phyloP scores from a whole-genome alignment of 192 early-diverging fungal species.

The Phlyctochytrium bullatum region DNA sequence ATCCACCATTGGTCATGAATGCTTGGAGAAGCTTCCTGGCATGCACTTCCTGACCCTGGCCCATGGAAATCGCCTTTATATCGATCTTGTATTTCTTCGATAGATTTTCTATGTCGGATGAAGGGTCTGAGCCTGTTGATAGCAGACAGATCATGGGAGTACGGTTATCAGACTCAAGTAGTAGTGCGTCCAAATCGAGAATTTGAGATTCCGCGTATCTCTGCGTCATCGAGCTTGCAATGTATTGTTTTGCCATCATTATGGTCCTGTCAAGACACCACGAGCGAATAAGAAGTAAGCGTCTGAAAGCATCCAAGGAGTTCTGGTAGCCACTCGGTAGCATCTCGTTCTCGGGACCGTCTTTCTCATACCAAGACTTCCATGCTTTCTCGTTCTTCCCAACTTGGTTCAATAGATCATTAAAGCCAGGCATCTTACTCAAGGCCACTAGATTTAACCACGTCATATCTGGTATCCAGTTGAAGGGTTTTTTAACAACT shows the following conservation, averaged over 20 bases:
- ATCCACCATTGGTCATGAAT: conserved; percentile 64
- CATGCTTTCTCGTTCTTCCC: conserved; percentile 69
- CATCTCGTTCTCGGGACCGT: conserved; percentile 62
- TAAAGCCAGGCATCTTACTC: conserved; percentile 63
- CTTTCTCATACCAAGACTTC: conserved; percentile 63
- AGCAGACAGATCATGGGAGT: conserved; percentile 70
- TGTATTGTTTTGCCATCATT: conserved; percentile 68
- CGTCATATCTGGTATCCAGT: conserved; percentile 68
- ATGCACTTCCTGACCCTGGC: conserved; percentile 67
- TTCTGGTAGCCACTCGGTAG: conserved; percentile 60
- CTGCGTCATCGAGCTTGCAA: conserved; percentile 46
- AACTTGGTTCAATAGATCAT: conserved; percentile 62
- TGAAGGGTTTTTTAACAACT: conserved; percentile 66
- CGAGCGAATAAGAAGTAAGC: conserved; percentile 56
- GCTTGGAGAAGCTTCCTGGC: conserved; percentile 57
- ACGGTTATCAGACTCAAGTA: conserved; percentile 56
- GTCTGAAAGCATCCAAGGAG: conserved; percentile 56
- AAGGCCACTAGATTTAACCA: conserved; percentile 64
- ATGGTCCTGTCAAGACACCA: conserved; percentile 64
- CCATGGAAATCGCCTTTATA: conserved; percentile 70
- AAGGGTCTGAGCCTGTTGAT: conserved; percentile 62
- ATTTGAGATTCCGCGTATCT: conserved; percentile 65
- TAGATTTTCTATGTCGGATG: conserved; percentile 64
- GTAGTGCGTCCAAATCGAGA: conserved; percentile 59
- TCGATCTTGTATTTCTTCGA: conserved; percentile 63